Percentiles rank a stretch among this genome's conserved stretches.
Evolutionary conservation across 768 basidiomycete species (phyloP).

Genomic region (Termitomyces sp.): DNA sequence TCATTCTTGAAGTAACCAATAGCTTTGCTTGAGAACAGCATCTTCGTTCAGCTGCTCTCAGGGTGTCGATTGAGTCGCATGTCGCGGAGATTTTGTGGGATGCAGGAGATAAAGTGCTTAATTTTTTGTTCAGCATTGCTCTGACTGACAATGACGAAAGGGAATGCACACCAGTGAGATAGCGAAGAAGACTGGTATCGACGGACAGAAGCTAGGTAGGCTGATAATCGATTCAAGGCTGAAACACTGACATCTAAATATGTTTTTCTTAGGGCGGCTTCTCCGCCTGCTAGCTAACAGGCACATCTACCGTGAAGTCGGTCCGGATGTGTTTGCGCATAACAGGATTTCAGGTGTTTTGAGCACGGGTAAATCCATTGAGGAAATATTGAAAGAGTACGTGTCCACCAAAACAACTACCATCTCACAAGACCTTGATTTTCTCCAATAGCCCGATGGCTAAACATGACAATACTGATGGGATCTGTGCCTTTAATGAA

Average conservation of each 20-base stretch:
- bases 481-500: conserved; percentile 21
- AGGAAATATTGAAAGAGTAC: conserved; percentile 21
- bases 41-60: conserved; percentile 20
- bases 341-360: conserved; percentile 27
- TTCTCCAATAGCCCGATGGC: conserved; percentile 14
- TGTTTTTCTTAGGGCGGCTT: conserved; percentile 18
- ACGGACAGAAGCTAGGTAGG: conserved; percentile 31
- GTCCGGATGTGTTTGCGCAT: conserved; percentile 28
- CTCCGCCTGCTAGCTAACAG: conserved; percentile 28
- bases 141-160: conserved; percentile 9
- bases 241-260: background rate
- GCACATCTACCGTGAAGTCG: conserved; percentile 31
- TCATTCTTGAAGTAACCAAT: background rate
- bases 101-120: conserved; percentile 24
- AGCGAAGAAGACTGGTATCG: conserved; percentile 23
- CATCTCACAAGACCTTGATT: background rate
- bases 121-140: background rate
- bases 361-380: conserved; percentile 23
- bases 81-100: conserved; percentile 27
- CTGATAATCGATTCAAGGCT: background rate
- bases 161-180: conserved; percentile 35
- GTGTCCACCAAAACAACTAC: background rate
- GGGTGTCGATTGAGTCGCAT: conserved; percentile 18
- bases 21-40: conserved; percentile 10
- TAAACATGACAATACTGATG: conserved; percentile 23